Evolutionary conservation across 768 basidiomycete genomes (phyloP), one percentile per base, ranked within the genome.

Genomic region (Lentinula aciculospora): DNA sequence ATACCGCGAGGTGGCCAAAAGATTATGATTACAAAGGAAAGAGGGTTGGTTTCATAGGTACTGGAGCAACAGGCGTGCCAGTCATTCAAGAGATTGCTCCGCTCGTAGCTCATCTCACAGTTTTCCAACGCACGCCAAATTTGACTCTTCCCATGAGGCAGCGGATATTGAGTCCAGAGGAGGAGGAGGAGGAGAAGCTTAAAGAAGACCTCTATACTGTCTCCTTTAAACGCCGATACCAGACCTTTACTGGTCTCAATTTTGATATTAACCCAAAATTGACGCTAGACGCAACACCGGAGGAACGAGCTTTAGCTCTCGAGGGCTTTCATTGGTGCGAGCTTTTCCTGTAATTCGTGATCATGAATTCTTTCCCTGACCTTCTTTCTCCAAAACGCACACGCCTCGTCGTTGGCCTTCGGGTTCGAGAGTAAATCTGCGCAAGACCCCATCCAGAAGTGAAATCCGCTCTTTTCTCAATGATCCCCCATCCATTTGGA

Each of bases 251-350:
- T 42, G 58, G 54, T 5, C 36, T 58, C 37, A 21, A 27, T 27
- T 42, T 47, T 17, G 55, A 56, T 15, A 10, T 44, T 8, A 7
- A 23, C 15, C 8, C 48, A 6, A 57, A 56, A 8, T 15, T 17
- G 7, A 21, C 17, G 23, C 42, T 19, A 31, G n/a, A 56, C 12
- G 45, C 40, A 4, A 48, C 62, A 4, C 44, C 60, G 2, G 62
- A 62, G 29, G 60, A 61, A 27, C 60, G 58, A 21, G 34, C 13
- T 13, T 36, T 61, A 2, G n/a, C 21, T 34, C 57, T 44, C 8
- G 60, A 64, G 23, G 49, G 60, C 6, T n/a, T n/a, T n/a, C 45
- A 54, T 4, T 64, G 60, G 62, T 23, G 62, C 62, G 8, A 60
- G 63, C 4, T 59, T 62, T 29, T 4, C 40, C 6, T 39, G 53